Evolutionary conservation across 345 rosid genomes (phyloP), one percentile per base, ranked within the genome.

Genomic region (Corchorus capsularis): DNA sequence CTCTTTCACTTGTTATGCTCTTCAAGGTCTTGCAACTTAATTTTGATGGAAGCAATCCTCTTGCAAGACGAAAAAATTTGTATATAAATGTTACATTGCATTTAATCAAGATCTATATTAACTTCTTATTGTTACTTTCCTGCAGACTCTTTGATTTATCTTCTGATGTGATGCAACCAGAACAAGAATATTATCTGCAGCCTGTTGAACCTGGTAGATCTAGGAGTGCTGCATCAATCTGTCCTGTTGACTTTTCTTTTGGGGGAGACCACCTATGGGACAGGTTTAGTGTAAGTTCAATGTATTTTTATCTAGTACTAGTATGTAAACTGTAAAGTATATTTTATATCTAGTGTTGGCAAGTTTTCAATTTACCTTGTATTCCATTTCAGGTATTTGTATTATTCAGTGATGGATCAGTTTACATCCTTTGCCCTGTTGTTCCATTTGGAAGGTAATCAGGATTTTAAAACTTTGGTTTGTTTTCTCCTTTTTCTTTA

Each of bases 241-340:
- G 91, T 83, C 89, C 98, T 56, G 97, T 89, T 76, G 94, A 88
- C 82, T 96, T 92, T 84, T 82, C 83, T 77, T 96, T 94, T 63
- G 96, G 99, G 47, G 97, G 91, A 84, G 92, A 90, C 79, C 99
- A 92, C 86, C 79, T 96, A 82, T 94, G 99, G 99, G 97, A 96
- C 79, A 85, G 90, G 69, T 91, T 96, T 82, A 90, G 89, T 77
- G 98, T 96, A 89, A 94, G 97, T 90, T 79, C 74, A 53, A 46
- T 70, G 56, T 54, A 66, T 63, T 27, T 56, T 27, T 27, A 27
- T 27, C 47, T 70, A 35, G 61, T 53, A 9, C 27, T 27, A 27
- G 27, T 27, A 27, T 27, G 27, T 27, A 27, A 27, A 27, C 27
- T 69, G 61, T 50, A 45, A 69, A 34, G 41, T 17, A 17, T 17